Percentiles rank a stretch among this genome's conserved stretches.
Conservation (phyloP, 2,329 filamentous ascomycete genomes). For the Monilinia aucupariae region DNA sequence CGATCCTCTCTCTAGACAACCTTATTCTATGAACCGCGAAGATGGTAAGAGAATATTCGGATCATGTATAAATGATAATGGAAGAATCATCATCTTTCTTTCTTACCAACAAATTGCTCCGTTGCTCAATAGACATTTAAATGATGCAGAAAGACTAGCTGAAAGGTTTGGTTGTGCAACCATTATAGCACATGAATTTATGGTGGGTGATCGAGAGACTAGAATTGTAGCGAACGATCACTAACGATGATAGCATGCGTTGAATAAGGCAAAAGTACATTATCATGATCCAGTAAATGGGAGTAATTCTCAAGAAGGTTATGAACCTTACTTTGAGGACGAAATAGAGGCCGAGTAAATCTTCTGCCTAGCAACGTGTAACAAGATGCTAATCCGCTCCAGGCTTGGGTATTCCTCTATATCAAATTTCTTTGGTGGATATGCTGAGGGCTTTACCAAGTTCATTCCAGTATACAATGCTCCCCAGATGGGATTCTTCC, state of each 20-base stretch:
- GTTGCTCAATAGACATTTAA: neutral
- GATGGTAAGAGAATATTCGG: neutral
- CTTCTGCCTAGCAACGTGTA: neutral
- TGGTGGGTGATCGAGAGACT: neutral
- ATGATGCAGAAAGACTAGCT: neutral
- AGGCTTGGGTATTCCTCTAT: neutral
- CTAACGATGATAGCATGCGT: neutral
- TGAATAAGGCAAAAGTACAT: neutral
- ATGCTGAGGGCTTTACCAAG: neutral
- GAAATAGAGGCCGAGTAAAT: neutral
- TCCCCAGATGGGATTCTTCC: neutral
- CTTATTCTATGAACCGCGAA: neutral
- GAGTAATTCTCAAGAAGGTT: neutral
- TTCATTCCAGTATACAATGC: neutral
- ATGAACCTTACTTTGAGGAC: neutral
- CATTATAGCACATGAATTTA: neutral
- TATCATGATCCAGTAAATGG: neutral
- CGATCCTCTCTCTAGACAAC: neutral
- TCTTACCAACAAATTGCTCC: neutral
- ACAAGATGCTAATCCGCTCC: neutral
- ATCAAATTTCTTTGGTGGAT: neutral
- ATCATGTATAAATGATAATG: neutral
- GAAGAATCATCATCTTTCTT: neutral
- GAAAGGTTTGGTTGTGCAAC: neutral
- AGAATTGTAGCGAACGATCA: neutral